Evolutionary conservation across 768 basidiomycete genomes (phyloP).

Genomic region (Auricularia cornea): DNA sequence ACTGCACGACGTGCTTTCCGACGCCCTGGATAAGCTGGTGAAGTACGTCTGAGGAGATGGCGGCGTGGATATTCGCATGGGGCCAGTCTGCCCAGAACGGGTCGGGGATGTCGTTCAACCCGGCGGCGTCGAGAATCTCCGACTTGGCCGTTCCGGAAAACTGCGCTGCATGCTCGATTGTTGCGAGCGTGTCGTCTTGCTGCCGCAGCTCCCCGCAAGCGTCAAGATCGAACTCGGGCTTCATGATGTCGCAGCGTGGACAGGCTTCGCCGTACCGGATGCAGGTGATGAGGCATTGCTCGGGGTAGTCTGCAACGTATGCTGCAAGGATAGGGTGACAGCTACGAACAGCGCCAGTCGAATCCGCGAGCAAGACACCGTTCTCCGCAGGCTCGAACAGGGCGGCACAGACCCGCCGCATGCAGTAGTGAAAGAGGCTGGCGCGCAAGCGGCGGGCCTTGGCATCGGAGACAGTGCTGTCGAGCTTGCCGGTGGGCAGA

Average conservation of each 20-base stretch:
- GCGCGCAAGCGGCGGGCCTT: background rate
- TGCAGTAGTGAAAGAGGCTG: conserved; percentile 31
- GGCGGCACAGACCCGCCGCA: conserved; percentile 24
- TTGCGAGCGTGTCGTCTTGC: background rate
- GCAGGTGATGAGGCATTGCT: conserved; percentile 32
- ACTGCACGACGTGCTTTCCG: conserved; percentile 25
- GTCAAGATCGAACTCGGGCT: conserved; percentile 7
- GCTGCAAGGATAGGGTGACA: conserved; percentile 34
- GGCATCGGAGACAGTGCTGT: conserved; percentile 6
- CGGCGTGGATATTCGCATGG: conserved; percentile 17
- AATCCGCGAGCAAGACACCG: conserved; percentile 28
- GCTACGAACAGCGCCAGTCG: conserved; percentile 25
- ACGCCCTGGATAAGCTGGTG: conserved; percentile 30
- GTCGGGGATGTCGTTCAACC: conserved; percentile 3
- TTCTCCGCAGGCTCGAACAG: conserved; percentile 21
- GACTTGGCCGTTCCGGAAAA: background rate
- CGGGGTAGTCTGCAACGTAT: conserved; percentile 35
- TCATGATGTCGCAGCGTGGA: conserved; percentile 10
- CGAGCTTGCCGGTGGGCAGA: conserved; percentile 28
- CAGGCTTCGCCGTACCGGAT: conserved; percentile 15
- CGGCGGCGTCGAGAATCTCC: background rate
- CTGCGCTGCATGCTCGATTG: background rate
- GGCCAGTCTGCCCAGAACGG: conserved; percentile 24
- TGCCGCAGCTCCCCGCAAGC: background rate
- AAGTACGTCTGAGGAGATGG: conserved; percentile 26